phyloP scores from a whole-genome alignment of 768 basidiomycete species.

The Auricularia sp. region DNA sequence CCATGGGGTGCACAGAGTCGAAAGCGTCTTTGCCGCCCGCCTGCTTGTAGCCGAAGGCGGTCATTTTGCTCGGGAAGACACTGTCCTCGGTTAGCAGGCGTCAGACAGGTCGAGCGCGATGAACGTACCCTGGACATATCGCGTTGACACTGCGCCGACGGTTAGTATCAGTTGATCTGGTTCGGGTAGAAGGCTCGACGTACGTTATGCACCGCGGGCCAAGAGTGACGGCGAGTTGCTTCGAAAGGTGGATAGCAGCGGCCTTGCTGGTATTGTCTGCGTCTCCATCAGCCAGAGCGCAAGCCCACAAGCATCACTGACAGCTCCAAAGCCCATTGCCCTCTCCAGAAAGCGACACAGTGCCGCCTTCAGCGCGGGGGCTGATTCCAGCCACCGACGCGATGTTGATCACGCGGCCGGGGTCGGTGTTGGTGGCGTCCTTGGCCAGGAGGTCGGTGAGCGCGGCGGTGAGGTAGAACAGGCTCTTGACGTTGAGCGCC shows the following conservation, averaged over 20 bases:
- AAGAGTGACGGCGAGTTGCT: constrained; percentile 58
- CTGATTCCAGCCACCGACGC: constrained; percentile 59
- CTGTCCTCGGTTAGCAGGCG: constrained; percentile 22
- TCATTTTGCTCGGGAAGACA: constrained; percentile 80
- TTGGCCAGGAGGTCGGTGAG: constrained; percentile 58
- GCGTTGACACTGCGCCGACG: constrained; percentile 58
- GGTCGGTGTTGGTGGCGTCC: constrained; percentile 50
- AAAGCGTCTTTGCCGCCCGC: constrained; percentile 41
- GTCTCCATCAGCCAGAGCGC: neutral
- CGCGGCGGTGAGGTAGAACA: constrained; percentile 53
- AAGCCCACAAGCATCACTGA: constrained; percentile 30
- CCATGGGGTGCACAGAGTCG: constrained; percentile 50
- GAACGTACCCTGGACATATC: constrained; percentile 62
- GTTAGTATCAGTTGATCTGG: constrained; percentile 1
- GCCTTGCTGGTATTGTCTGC: constrained; percentile 77
- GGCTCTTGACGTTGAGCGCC: constrained; percentile 74
- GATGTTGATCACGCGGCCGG: constrained; percentile 73
- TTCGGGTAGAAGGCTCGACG: constrained; percentile 18
- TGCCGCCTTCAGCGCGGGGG: constrained; percentile 37
- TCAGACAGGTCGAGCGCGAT: neutral
- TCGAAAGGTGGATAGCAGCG: constrained; percentile 78
- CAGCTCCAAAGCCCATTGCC: constrained; percentile 73
- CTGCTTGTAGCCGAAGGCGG: constrained; percentile 53
- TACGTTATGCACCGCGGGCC: constrained; percentile 54
- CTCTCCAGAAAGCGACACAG: constrained; percentile 31